phyloP scores from a whole-genome alignment of 768 basidiomycete genomes.

The Rickenella mellea region DNA sequence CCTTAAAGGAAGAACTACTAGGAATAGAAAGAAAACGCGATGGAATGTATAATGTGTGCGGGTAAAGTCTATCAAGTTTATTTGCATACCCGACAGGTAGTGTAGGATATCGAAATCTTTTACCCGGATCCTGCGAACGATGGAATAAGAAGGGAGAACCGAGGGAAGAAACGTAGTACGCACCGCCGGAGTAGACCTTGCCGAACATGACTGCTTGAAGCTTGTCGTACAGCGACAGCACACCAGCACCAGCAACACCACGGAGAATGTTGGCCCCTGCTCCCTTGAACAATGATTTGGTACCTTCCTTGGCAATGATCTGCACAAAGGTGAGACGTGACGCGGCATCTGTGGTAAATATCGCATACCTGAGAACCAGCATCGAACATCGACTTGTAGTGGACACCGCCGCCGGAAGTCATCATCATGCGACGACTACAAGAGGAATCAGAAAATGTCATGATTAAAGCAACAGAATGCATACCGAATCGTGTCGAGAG shows the following conservation, averaged over 20 bases:
- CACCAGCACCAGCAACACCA: slow-evolving; percentile 99
- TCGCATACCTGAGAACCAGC: slow-evolving; percentile 65
- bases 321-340: slow-evolving; percentile 4
- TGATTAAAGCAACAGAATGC: slow-evolving; percentile 13
- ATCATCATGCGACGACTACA: slow-evolving; percentile 99
- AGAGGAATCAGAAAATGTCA: slow-evolving; percentile 16
- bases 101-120: too few relatives aligned
- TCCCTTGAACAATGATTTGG: slow-evolving; percentile 97
- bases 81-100: too few relatives aligned
- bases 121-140: too few relatives aligned
- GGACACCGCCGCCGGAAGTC: slow-evolving; percentile 90
- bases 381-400: slow-evolving; percentile 99
- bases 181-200: slow-evolving; percentile 98
- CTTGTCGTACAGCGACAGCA: slow-evolving; percentile 98
- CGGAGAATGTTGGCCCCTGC: slow-evolving; percentile 94
- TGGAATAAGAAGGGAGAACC: too few relatives aligned
- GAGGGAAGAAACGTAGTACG: slow-evolving; percentile 18
- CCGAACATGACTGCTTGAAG: slow-evolving; percentile 93
- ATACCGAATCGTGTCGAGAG: slow-evolving; percentile 84
- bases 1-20: too few relatives aligned
- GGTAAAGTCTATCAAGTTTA: too few relatives aligned
- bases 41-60: too few relatives aligned
- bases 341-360: background rate
- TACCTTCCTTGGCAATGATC: slow-evolving; percentile 93
- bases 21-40: too few relatives aligned